These are phyloP conservation scores for Thecaphora frezii DNA, from an alignment of 1,284 basidiomycete species.

Conservation along the genomic window DNA sequence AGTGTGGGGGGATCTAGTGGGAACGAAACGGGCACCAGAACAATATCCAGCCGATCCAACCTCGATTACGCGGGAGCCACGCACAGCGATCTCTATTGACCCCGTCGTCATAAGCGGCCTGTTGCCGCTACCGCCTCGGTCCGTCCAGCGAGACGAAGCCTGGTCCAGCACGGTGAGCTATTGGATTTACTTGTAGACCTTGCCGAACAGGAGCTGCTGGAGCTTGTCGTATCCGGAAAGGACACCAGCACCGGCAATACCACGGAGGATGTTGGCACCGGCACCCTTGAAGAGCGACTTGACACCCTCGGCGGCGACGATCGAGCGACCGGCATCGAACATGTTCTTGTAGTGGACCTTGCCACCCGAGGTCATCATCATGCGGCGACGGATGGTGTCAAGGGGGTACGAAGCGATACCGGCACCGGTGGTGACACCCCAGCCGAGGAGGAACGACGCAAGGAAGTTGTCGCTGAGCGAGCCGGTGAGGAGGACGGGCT, in stretches of 20 bases:
- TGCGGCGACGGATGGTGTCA: constrained; percentile 59
- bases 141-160: no score
- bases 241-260: constrained; percentile 96
- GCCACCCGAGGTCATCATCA: constrained; percentile 60
- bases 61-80: no score
- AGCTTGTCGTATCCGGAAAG: constrained; percentile 82
- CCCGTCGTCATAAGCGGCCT: no score
- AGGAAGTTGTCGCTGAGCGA: constrained; percentile 57
- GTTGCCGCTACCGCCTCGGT: no score
- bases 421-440: constrained; percentile 59
- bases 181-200: constrained; percentile 53
- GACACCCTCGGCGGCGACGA: constrained; percentile 80
- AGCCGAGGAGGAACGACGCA: constrained; percentile 58
- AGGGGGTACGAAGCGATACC: constrained; percentile 60
- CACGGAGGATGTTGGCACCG: constrained; percentile 96
- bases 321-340: constrained; percentile 71
- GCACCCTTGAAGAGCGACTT: constrained; percentile 73
- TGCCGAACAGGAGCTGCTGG: constrained; percentile 65
- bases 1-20: no score
- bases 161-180: neutral
- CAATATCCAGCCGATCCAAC: no score
- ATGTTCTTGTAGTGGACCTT: constrained; percentile 62
- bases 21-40: no score
- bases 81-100: no score
- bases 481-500: constrained; percentile 58